phyloP scores from a whole-genome alignment of 75 land plant genomes.

The Selaginella tamariscina region DNA sequence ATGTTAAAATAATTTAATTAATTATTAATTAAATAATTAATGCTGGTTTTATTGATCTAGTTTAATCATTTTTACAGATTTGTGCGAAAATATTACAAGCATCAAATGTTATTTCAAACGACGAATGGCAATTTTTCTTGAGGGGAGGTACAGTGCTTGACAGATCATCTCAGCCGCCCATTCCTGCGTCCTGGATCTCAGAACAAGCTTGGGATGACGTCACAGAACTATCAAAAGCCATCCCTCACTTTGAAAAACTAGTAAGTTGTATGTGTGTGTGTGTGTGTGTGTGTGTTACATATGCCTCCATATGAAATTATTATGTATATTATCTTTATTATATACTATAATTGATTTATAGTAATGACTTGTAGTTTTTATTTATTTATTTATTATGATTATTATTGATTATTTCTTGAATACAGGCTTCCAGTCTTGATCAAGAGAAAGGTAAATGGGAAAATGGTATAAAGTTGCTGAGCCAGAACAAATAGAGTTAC shows the following conservation, averaged over 20 bases:
- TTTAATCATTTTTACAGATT: conserved; percentile 17
- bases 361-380: too few species aligned
- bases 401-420: not conserved
- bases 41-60: not conserved
- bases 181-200: conserved; percentile 24
- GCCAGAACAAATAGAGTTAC: conserved; percentile 23
- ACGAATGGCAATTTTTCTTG: conserved; percentile 25
- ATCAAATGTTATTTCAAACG: conserved; percentile 21
- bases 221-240: conserved; percentile 14
- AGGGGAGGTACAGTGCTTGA: conserved; percentile 24
- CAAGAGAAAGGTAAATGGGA: conserved; percentile 22
- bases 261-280: conserved; percentile 18
- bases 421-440: conserved; percentile 19
- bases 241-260: conserved; percentile 19
- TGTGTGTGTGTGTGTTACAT: too few species aligned
- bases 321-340: too few species aligned
- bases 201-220: conserved; percentile 24
- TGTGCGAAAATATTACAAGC: conserved; percentile 18
- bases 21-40: not conserved
- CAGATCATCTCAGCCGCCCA: conserved; percentile 20
- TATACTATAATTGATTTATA: too few species aligned
- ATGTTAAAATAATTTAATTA: too few species aligned
- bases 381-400: too few species aligned
- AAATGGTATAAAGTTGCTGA: conserved; percentile 19
- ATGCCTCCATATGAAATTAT: too few species aligned